Evolutionary conservation across 2,329 filamentous ascomycete species (phyloP), one percentile per base, ranked within the genome.

Genomic region (Aspergillus viridinutans): DNA sequence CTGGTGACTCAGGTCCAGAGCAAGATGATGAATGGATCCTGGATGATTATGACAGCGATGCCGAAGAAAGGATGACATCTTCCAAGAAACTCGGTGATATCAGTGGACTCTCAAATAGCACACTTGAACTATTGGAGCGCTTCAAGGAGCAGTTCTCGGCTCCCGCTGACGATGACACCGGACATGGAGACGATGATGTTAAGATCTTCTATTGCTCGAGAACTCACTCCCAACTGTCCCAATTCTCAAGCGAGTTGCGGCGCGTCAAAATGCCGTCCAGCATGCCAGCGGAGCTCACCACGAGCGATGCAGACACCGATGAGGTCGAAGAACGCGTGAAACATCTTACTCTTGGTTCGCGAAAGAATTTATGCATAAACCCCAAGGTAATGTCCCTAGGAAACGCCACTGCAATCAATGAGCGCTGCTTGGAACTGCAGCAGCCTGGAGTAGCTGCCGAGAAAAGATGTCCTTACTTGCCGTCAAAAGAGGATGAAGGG

Each of bases 141-240:
- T 81, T 87, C 32, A 83, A 83, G 66, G 85, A 62, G 72, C 69
- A 72, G 35, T 57, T 62, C 45, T 67, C 67, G 14, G 56, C 65
- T 29, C 67, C 61, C 23, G 52, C 56, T 54, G 70, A 68, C 20
- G 64, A 71, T 17, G 75, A 79, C 7, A 76, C 82, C 8, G 76
- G 80, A 5, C 73, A 79, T n/a, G 78, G 83, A 40, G 72, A 81
- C 7, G 79, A 84, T 12, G 85, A 88, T 61, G 79, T 89, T 52
- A 96, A 93, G 80, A 90, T 97, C 52, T 96, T 90, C 73, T 96
- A 93, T 75, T 94, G 92, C 55, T 97, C 92, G 7, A 84, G 92
- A 69, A 97, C 92, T 1, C 92, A 97, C 72, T 97, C 92, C 2
- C 92, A 97, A 68, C 76, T 97, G 14, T 88, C 89, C 1, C 92